A percentile compares a stretch with the other conserved stretches of the same genome.
Evolutionary conservation across 1,284 basidiomycete species (phyloP).

Genomic region (Cystobasidium sp.): DNA sequence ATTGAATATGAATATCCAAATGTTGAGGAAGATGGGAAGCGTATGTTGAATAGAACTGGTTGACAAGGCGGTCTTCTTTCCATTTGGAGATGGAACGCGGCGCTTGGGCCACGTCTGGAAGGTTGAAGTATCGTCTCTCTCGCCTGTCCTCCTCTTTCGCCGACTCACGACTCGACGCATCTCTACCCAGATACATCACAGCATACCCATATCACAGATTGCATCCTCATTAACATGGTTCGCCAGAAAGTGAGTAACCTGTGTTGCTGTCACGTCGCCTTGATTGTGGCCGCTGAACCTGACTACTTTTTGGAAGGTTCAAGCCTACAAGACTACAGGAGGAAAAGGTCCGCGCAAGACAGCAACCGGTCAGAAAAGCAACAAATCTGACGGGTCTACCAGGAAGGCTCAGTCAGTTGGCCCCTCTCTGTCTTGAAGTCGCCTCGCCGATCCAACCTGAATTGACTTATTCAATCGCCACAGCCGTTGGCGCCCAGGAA

Average conservation of each 20-base stretch:
- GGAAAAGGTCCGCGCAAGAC: slow-evolving; percentile 20
- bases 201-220: not conserved
- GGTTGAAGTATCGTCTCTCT: too few relatives aligned
- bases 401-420: slow-evolving; percentile 11
- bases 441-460: not conserved
- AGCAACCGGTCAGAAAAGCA: not conserved
- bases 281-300: not conserved
- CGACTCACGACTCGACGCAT: not conserved
- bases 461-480: not conserved
- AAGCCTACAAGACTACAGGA: slow-evolving; percentile 8
- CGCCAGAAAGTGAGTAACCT: slow-evolving; percentile 23
- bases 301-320: slow-evolving; percentile 1
- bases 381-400: not conserved
- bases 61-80: too few relatives aligned
- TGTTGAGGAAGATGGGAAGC: too few relatives aligned
- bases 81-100: too few relatives aligned
- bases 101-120: too few relatives aligned
- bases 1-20: not conserved
- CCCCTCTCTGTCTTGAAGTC: not conserved
- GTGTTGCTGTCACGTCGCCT: not conserved
- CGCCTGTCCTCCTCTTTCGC: too few relatives aligned
- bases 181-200: not conserved
- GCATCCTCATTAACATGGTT: slow-evolving; percentile 7
- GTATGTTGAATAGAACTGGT: too few relatives aligned
- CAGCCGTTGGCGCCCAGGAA: slow-evolving; percentile 52